Evolutionary conservation across 2,329 filamentous ascomycete genomes (phyloP).

Genomic region (Stagonosporopsis vannaccii): DNA sequence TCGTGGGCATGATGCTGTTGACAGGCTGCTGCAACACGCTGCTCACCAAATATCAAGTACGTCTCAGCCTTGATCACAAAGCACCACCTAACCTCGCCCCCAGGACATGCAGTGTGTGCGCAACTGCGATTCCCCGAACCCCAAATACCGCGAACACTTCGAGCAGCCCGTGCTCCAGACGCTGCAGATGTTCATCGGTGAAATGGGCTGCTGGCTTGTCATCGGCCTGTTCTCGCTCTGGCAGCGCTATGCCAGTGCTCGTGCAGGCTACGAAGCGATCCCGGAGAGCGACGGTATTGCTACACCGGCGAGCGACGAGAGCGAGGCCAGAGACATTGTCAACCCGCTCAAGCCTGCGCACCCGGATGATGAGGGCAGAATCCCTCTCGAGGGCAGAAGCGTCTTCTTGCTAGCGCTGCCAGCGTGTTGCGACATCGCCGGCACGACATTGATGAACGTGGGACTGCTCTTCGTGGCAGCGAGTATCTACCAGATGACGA

Average conservation of each 20-base stretch:
- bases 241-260: conserved; percentile 60
- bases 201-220: conserved; percentile 95
- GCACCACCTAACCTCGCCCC: conserved; percentile 26
- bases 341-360: conserved; percentile 59
- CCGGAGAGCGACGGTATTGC: conserved; percentile 44
- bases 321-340: conserved; percentile 54
- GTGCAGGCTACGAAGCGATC: conserved; percentile 72
- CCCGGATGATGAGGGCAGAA: conserved; percentile 62
- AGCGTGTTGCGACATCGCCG: conserved; percentile 90
- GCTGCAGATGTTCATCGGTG: conserved; percentile 95
- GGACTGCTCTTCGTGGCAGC: conserved; percentile 92
- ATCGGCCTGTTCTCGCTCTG: conserved; percentile 75
- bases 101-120: conserved; percentile 97
- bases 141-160: conserved; percentile 74
- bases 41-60: conserved; percentile 92
- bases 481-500: conserved; percentile 98
- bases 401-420: conserved; percentile 81
- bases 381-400: conserved; percentile 71
- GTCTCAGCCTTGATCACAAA: not conserved
- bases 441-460: conserved; percentile 96
- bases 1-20: conserved; percentile 95
- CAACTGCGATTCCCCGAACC: conserved; percentile 78
- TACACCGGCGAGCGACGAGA: conserved; percentile 55
- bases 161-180: conserved; percentile 97
- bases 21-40: conserved; percentile 97